Evolutionary conservation across 2,329 filamentous ascomycete genomes (phyloP).

Genomic region (Nannizzia gypsea): DNA sequence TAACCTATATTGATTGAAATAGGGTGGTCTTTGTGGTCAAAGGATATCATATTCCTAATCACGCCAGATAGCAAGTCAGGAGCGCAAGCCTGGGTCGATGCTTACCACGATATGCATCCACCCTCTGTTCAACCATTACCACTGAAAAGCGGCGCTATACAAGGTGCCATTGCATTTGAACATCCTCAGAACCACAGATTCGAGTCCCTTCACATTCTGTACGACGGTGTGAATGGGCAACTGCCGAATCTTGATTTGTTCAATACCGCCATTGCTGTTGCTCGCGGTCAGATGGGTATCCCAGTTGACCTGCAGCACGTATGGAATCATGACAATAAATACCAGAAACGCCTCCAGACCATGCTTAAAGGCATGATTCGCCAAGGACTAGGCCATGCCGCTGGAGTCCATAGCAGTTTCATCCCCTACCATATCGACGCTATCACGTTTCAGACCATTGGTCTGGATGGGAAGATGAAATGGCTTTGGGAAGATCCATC

Average conservation of each 20-base stretch:
- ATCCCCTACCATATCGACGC: constrained; percentile 97
- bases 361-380: constrained; percentile 88
- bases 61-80: constrained; percentile 81
- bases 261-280: constrained; percentile 83
- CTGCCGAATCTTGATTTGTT: constrained; percentile 90
- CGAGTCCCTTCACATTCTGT: constrained; percentile 78
- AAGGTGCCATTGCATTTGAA: constrained; percentile 87
- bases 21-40: constrained; percentile 96
- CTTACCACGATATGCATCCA: constrained; percentile 84
- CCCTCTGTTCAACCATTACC: constrained; percentile 61
- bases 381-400: constrained; percentile 78
- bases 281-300: constrained; percentile 84
- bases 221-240: constrained; percentile 92
- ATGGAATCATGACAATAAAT: constrained; percentile 63
- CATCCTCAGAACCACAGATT: constrained; percentile 78
- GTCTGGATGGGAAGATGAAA: constrained; percentile 92
- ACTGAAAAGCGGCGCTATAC: constrained; percentile 83
- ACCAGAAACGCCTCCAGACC: constrained; percentile 69
- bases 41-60: constrained; percentile 89
- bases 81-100: constrained; percentile 93
- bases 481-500: constrained; percentile 79
- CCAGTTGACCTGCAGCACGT: constrained; percentile 73
- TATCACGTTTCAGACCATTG: constrained; percentile 80
- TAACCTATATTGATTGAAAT: not conserved
- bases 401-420: constrained; percentile 86